Base-by-base conservation (phyloP, 2,329 filamentous ascomycete species). In the Ceratocystis huliohia region DNA sequence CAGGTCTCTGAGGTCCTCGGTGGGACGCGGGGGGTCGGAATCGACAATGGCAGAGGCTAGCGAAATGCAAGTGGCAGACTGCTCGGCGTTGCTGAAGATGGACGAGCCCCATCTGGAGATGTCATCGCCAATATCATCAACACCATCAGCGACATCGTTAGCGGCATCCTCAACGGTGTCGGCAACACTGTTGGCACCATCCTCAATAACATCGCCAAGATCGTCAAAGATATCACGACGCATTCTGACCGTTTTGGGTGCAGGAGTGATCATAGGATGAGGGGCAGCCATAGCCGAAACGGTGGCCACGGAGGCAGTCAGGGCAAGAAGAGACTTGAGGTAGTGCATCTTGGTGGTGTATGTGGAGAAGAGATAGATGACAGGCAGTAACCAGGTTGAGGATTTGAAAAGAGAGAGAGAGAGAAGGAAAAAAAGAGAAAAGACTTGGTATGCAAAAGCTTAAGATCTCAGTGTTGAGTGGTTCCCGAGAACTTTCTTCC, bases 241-340 rank as follows among this genome's bases (percentile, higher is more conserved):
- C 37, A 61, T 8, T 4, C 37, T 41, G 25, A 62, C 65, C 48
- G 13, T 53, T 59, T 5, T 59, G 7, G 68, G 63, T 46, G 69
- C 66, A 6, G 68, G 59, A n/a, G 68, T 69, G 56, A 66, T 63
- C 62, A 65, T 66, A 45, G 68, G 69, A 56, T 66, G 28, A 20
- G 66, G 68, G 50, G 68, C 65, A 28, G 67, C 62, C 30, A 66
- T 57, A 50, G 68, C 69, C 53, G 67, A 57, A 61, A 66, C 68
- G 56, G 63, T 33, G 56, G 66, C 67, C 50, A 65, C 66, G 57
- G 66, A 63, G 64, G 62, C 22, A n/a, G 67, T 64, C 65, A 70
- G 46, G 56, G 69, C 33, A 63, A 65, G 10, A 30, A 66, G 46
- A 63, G 61, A 50, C 41, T 45, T 57, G 28, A 63, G 62, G 69